A percentile compares a stretch with the other conserved stretches of the same genome.
These are phyloP conservation scores for Berberis vulgaris DNA, from an alignment of 164 flowering plant genomes.

Conservation along the genomic window DNA sequence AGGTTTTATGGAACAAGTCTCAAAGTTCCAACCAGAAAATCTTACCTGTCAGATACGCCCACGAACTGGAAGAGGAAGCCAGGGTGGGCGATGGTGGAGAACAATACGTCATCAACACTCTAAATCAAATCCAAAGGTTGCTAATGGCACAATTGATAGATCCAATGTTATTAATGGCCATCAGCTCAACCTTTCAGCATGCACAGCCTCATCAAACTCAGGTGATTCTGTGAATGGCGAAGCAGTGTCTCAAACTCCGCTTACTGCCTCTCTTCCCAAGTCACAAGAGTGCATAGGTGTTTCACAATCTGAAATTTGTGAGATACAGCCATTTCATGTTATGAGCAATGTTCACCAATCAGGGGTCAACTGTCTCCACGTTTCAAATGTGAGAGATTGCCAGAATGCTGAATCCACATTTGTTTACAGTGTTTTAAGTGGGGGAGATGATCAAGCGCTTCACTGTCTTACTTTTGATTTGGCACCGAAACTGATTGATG, in stretches of 20 bases:
- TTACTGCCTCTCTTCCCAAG: slow-evolving; percentile 10
- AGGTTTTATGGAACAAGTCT: slow-evolving; percentile 46
- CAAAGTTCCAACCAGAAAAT: slow-evolving; percentile 40
- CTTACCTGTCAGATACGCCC: slow-evolving; percentile 66
- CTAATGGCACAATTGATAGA: slow-evolving; percentile 7
- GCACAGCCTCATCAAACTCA: slow-evolving; percentile 9
- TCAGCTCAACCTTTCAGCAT: slow-evolving; percentile 1
- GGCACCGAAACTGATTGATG: slow-evolving; percentile 10
- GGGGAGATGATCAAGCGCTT: slow-evolving; percentile 96
- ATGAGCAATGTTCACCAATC: slow-evolving; percentile 70
- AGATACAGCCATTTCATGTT: slow-evolving; percentile 51
- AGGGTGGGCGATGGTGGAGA: slow-evolving; percentile 92
- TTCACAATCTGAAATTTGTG: slow-evolving; percentile 20
- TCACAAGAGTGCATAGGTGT: slow-evolving; percentile 23
- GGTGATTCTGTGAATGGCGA: slow-evolving; percentile 7
- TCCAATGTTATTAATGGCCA: slow-evolving; percentile 13
- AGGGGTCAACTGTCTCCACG: slow-evolving; percentile 87
- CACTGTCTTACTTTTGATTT: slow-evolving; percentile 42
- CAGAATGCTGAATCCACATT: slow-evolving; percentile 17
- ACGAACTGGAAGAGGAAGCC: slow-evolving; percentile 98
- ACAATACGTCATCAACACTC: slow-evolving; percentile 25
- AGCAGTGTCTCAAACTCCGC: slow-evolving; percentile 6
- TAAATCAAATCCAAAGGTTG: slow-evolving; percentile 18
- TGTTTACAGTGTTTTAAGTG: slow-evolving; percentile 53
- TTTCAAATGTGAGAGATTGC: slow-evolving; percentile 26